Evolutionary conservation across 106 monocot species (phyloP).

Genomic region (Allium fistulosum): DNA sequence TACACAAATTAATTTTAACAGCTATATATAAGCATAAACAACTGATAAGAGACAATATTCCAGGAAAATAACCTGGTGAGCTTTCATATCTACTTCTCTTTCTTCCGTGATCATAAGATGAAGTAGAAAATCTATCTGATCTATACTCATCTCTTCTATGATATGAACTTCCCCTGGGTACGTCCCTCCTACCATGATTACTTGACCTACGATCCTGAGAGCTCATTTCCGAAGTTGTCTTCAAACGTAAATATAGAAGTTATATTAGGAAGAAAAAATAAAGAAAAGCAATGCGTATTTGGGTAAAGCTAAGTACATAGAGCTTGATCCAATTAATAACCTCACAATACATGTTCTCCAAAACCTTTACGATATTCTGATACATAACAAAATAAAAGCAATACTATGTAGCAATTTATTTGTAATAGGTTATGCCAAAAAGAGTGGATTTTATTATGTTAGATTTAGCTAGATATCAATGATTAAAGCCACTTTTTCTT

Average conservation of each 20-base stretch:
- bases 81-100: conserved; percentile 43
- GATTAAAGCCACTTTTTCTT: too few relatives aligned
- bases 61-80: conserved; percentile 44
- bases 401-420: too few relatives aligned
- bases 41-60: neutral
- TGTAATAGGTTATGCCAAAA: too few relatives aligned
- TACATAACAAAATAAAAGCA: too few relatives aligned
- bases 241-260: conserved; percentile 1
- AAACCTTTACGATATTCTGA: too few relatives aligned
- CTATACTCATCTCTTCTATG: conserved; percentile 32
- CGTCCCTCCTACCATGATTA: conserved; percentile 24
- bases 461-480: too few relatives aligned
- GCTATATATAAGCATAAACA: neutral
- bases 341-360: too few relatives aligned
- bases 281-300: neutral
- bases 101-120: conserved; percentile 20
- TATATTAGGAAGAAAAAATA: neutral
- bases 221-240: conserved; percentile 35
- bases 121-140: conserved; percentile 5
- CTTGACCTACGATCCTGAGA: conserved; percentile 9
- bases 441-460: too few relatives aligned
- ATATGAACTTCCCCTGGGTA: conserved; percentile 23
- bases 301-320: too few relatives aligned
- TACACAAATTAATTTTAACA: too few relatives aligned
- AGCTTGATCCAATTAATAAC: too few relatives aligned